These are phyloP conservation scores for Onygenales sp. DNA, from an alignment of 2,329 filamentous ascomycete genomes.

Conservation along the genomic window DNA sequence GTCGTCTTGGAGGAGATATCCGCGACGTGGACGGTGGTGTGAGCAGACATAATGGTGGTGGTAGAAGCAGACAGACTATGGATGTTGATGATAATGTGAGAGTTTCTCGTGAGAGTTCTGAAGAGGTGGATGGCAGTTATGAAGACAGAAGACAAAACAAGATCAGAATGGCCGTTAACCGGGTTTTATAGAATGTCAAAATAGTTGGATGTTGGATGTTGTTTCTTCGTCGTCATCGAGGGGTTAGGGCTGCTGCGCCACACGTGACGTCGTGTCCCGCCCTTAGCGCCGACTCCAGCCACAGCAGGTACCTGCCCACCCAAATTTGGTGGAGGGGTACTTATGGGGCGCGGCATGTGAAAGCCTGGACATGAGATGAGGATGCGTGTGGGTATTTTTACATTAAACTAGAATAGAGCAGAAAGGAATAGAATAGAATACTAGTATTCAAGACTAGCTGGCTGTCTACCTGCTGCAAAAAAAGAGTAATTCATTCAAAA, in stretches of 20 bases:
- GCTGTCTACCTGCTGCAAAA: no score
- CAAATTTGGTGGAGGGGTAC: background rate
- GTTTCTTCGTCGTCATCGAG: slow-evolving; percentile 6
- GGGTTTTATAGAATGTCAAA: background rate
- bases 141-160: background rate
- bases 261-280: slow-evolving; percentile 22
- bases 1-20: slow-evolving; percentile 75
- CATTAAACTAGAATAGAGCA: background rate
- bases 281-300: slow-evolving; percentile 16
- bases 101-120: background rate
- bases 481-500: no score
- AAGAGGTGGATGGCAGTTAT: background rate
- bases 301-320: slow-evolving; percentile 6
- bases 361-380: background rate
- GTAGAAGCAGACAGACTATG: slow-evolving; percentile 39
- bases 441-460: background rate
- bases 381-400: background rate
- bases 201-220: background rate
- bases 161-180: background rate
- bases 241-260: slow-evolving; percentile 20
- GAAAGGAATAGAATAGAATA: background rate
- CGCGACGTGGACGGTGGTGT: slow-evolving; percentile 70
- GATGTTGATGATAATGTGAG: background rate
- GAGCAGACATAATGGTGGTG: background rate
- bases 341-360: background rate